phyloP scores from a whole-genome alignment of 371 early-diverging fungal genomes.

The Apophysomyces trapeziformis region DNA sequence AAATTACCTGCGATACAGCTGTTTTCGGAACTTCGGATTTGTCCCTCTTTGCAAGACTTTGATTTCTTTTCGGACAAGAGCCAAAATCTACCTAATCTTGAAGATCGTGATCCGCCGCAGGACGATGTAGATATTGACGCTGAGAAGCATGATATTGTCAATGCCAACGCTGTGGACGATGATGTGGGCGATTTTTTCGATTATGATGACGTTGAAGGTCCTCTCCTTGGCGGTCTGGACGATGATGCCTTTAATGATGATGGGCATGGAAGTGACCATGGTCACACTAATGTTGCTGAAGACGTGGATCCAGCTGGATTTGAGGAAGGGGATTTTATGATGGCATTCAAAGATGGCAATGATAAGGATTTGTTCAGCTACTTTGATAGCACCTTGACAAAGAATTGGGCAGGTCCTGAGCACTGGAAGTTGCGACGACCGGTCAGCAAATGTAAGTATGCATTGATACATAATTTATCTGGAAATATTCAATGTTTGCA shows the following conservation, averaged over 20 bases:
- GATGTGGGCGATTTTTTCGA: constrained; percentile 20
- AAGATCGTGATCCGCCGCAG: constrained; percentile 9
- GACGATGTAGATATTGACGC: constrained; percentile 20
- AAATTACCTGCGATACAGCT: constrained; percentile 52
- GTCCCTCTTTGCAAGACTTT: constrained; percentile 69
- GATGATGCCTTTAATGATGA: constrained; percentile 33
- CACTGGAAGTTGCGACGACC: constrained; percentile 84
- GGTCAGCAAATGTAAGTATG: constrained; percentile 40
- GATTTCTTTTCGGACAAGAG: constrained; percentile 57
- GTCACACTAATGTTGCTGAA: constrained; percentile 21
- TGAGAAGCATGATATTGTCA: constrained; percentile 22
- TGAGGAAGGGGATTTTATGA: constrained; percentile 44
- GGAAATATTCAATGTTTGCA: not conserved
- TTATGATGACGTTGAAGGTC: constrained; percentile 18
- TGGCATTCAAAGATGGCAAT: constrained; percentile 43
- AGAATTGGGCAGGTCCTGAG: constrained; percentile 95
- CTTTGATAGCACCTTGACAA: constrained; percentile 82
- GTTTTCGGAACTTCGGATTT: constrained; percentile 59
- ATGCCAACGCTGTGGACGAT: constrained; percentile 21
- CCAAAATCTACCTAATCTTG: constrained; percentile 39
- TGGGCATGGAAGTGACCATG: constrained; percentile 21
- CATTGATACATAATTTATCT: not conserved
- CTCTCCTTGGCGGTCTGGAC: constrained; percentile 5
- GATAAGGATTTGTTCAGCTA: constrained; percentile 80
- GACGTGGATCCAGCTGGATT: constrained; percentile 16